These are phyloP conservation scores for Amphibolis antarctica DNA, from an alignment of 106 monocot genomes.

Conservation along the genomic window DNA sequence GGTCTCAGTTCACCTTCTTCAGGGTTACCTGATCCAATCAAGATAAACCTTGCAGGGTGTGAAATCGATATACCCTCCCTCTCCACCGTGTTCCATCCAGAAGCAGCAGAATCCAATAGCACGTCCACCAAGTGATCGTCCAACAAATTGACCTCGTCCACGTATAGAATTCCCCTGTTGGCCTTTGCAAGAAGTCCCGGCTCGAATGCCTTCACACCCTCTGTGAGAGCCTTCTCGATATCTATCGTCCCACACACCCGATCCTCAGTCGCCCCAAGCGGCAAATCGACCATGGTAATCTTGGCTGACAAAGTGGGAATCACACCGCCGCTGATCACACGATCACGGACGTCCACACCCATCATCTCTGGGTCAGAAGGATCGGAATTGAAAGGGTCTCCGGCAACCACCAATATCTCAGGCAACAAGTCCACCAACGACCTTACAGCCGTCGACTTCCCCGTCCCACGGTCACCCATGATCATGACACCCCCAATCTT, in stretches of 20 bases:
- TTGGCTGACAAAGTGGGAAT: slow-evolving; percentile 42
- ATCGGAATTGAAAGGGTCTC: slow-evolving; percentile 97
- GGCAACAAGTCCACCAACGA: slow-evolving; percentile 92
- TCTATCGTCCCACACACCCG: slow-evolving; percentile 97
- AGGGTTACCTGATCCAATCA: slow-evolving; percentile 95
- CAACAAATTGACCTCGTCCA: slow-evolving; percentile 95
- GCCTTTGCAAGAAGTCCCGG: slow-evolving; percentile 96
- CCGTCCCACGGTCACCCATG: slow-evolving; percentile 99
- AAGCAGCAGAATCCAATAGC: slow-evolving; percentile 87
- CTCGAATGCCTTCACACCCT: slow-evolving; percentile 98
- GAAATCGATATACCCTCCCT: slow-evolving; percentile 97
- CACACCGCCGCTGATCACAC: slow-evolving; percentile 27
- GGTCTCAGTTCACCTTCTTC: slow-evolving; percentile 97
- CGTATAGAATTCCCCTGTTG: slow-evolving; percentile 93
- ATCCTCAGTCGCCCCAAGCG: slow-evolving; percentile 95
- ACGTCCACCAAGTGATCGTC: slow-evolving; percentile 98
- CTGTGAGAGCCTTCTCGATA: slow-evolving; percentile 96
- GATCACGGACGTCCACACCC: slow-evolving; percentile 68
- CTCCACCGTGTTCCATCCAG: slow-evolving; percentile 99
- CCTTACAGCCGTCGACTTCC: slow-evolving; percentile 91
- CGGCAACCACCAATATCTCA: slow-evolving; percentile 66
- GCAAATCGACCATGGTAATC: slow-evolving; percentile 99
- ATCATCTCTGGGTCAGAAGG: slow-evolving; percentile 85
- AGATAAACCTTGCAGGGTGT: slow-evolving; percentile 93
- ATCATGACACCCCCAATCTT: slow-evolving; percentile 99